Conservation (phyloP, 768 basidiomycete genomes). For the Rhodocollybia butyracea region DNA sequence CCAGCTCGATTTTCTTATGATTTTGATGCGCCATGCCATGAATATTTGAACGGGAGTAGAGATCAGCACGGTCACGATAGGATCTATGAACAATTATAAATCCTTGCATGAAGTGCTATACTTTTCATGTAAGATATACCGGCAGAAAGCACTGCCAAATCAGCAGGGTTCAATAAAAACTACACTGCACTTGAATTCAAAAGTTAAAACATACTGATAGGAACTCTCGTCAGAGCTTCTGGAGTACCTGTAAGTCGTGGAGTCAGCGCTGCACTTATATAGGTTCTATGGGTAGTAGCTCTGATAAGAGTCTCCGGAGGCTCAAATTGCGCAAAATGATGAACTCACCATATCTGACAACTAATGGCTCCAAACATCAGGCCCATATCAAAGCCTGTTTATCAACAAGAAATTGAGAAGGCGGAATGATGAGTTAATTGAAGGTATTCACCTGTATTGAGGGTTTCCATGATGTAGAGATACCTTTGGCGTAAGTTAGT, state of each 20-base stretch:
- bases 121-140: conserved; percentile 24
- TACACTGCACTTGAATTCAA: neutral
- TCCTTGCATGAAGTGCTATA: conserved; percentile 7
- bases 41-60: conserved; percentile 41
- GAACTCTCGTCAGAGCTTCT: neutral
- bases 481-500: too few relatives aligned
- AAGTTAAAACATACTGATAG: neutral
- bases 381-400: neutral
- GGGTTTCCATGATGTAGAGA: neutral
- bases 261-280: neutral
- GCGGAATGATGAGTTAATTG: neutral
- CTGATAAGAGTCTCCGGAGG: too few relatives aligned
- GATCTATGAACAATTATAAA: conserved; percentile 18
- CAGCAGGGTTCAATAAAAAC: too few relatives aligned
- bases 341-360: conserved; percentile 4
- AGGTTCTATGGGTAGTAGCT: too few relatives aligned
- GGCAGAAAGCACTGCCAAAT: neutral
- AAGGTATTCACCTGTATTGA: neutral
- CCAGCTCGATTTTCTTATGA: conserved; percentile 25
- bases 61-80: conserved; percentile 30
- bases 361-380: conserved; percentile 4
- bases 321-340: too few relatives aligned
- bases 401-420: neutral
- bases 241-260: neutral
- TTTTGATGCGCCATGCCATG: conserved; percentile 36